Percentiles rank a stretch among this genome's conserved stretches.
phyloP scores from a whole-genome alignment of 2,329 filamentous ascomycete species.

The Tolypocladium pustulatum region DNA sequence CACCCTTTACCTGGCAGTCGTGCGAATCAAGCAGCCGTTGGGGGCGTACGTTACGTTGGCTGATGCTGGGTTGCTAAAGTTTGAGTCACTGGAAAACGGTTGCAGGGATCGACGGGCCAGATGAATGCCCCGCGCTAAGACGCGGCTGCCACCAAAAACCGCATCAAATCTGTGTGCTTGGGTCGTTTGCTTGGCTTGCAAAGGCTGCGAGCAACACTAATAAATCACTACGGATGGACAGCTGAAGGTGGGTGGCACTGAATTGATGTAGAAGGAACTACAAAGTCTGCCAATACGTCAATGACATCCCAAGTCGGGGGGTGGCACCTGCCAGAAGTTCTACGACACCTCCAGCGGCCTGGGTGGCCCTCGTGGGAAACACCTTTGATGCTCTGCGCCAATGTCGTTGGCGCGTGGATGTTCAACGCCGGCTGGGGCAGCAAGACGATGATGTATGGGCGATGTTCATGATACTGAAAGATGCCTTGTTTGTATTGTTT shows the following conservation, averaged over 20 bases:
- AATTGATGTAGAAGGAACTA: no score
- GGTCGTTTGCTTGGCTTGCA: neutral
- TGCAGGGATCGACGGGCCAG: slow-evolving; percentile 4
- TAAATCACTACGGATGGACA: no score
- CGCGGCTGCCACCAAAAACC: neutral
- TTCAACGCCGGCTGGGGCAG: neutral
- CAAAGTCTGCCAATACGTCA: neutral
- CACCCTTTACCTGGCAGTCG: neutral
- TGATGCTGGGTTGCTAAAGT: slow-evolving; percentile 6
- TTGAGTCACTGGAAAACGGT: slow-evolving; percentile 25
- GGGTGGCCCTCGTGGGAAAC: no score
- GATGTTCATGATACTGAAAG: neutral
- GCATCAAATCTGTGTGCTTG: neutral
- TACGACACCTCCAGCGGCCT: neutral
- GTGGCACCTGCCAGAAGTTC: neutral
- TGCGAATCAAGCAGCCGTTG: neutral
- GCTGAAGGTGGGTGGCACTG: no score
- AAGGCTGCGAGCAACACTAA: no score
- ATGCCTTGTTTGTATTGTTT: neutral
- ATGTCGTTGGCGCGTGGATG: neutral
- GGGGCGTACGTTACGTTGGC: slow-evolving; percentile 1
- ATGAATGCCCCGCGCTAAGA: slow-evolving; percentile 22
- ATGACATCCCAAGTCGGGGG: no score
- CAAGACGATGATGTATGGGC: neutral
- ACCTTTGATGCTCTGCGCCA: neutral